phyloP scores from a whole-genome alignment of 208 protist species.

The Crithidia sp. region DNA sequence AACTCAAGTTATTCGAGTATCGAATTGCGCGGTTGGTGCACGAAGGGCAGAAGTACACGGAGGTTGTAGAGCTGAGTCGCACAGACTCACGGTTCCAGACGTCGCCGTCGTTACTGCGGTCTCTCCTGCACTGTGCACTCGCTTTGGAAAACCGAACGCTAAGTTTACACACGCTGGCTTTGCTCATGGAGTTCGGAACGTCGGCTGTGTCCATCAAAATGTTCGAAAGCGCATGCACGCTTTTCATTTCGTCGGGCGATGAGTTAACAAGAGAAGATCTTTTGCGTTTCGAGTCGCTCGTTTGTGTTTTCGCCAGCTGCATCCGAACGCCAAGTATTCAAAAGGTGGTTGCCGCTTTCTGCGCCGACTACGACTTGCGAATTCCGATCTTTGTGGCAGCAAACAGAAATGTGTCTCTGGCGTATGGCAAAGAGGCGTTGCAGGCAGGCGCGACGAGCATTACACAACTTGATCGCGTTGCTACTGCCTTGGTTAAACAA shows the following conservation, averaged over 20 bases:
- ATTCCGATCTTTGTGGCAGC: slow-evolving; percentile 17
- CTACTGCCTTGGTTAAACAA: slow-evolving; percentile 15
- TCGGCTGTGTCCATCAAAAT: slow-evolving; percentile 9
- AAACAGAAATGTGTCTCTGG: no score
- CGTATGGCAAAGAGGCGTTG: neutral
- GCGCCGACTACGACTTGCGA: slow-evolving; percentile 34
- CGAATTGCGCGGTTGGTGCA: slow-evolving; percentile 27
- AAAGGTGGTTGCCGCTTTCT: slow-evolving; percentile 25
- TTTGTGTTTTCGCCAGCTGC: slow-evolving; percentile 10
- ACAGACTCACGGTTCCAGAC: slow-evolving; percentile 14
- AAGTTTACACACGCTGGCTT: slow-evolving; percentile 2
- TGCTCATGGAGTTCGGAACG: neutral
- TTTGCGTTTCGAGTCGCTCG: slow-evolving; percentile 12
- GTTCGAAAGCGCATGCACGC: slow-evolving; percentile 17
- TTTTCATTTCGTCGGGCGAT: slow-evolving; percentile 7
- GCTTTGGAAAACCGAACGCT: slow-evolving; percentile 7
- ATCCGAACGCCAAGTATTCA: slow-evolving; percentile 14
- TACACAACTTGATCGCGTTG: slow-evolving; percentile 30
- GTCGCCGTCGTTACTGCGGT: slow-evolving; percentile 29
- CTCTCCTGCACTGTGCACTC: slow-evolving; percentile 29
- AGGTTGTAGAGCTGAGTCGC: slow-evolving; percentile 20
- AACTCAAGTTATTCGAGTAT: slow-evolving; percentile 25
- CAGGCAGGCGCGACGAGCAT: neutral
- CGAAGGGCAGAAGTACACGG: slow-evolving; percentile 16
- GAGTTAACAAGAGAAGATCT: slow-evolving; percentile 10